These are phyloP conservation scores for Cercospora beticola DNA, from an alignment of 2,329 filamentous ascomycete genomes.

Conservation along the genomic window DNA sequence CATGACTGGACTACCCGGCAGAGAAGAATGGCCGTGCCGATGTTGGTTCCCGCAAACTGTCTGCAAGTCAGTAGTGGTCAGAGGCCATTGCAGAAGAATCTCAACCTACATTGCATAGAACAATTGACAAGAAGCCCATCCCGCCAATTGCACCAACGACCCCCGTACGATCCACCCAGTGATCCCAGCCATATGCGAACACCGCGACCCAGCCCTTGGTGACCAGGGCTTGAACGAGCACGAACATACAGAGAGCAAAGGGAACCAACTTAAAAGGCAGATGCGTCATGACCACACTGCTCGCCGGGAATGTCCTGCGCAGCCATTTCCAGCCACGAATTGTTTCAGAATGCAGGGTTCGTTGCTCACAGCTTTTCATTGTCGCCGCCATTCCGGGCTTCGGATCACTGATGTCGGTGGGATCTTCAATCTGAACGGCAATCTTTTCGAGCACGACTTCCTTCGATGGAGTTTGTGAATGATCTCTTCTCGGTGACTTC, in stretches of 20 bases:
- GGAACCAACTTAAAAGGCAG: constrained; percentile 68
- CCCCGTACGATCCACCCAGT: constrained; percentile 69
- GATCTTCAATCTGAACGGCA: too few relatives aligned
- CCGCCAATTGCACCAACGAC: constrained; percentile 67
- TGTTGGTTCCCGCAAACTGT: constrained; percentile 69
- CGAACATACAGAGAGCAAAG: constrained; percentile 72
- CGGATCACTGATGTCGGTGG: neutral
- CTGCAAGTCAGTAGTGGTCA: neutral
- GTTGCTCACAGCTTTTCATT: neutral
- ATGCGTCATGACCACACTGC: constrained; percentile 63
- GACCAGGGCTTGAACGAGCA: constrained; percentile 69
- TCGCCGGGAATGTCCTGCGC: constrained; percentile 69
- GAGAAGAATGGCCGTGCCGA: constrained; percentile 71
- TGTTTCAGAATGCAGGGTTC: neutral
- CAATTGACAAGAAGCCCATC: constrained; percentile 70
- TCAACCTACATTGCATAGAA: constrained; percentile 58
- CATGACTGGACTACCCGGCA: constrained; percentile 69
- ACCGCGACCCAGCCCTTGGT: constrained; percentile 73
- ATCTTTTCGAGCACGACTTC: neutral
- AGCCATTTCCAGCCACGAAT: constrained; percentile 53
- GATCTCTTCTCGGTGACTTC: neutral
- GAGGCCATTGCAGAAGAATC: neutral
- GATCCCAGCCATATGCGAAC: constrained; percentile 71
- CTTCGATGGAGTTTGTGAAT: neutral
- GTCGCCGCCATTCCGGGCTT: neutral